phyloP scores from a whole-genome alignment of 148 eudicot genomes.

The Dysphania ambrosioides region DNA sequence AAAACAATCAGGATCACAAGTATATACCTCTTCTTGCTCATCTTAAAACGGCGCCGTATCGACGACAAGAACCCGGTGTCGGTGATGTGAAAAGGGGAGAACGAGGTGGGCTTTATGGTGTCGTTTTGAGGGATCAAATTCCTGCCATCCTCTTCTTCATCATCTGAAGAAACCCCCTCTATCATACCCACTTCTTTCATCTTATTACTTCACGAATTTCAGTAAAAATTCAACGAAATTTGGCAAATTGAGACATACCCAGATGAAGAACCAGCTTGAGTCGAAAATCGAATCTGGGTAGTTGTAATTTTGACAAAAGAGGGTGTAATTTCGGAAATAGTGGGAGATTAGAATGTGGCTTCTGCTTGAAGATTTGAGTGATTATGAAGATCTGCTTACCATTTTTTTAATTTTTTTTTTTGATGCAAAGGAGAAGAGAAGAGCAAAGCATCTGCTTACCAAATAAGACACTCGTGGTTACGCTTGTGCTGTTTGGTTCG shows the following conservation, averaged over 20 bases:
- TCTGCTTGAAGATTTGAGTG: neutral
- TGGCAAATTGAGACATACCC: slow-evolving; percentile 19
- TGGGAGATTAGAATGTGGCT: neutral
- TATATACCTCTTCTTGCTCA: slow-evolving; percentile 49
- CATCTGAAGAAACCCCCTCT: slow-evolving; percentile 49
- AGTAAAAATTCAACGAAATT: slow-evolving; percentile 8
- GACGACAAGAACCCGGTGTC: slow-evolving; percentile 26
- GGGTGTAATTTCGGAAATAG: neutral
- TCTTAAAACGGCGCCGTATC: slow-evolving; percentile 24
- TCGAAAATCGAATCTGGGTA: slow-evolving; percentile 21
- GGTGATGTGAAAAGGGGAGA: slow-evolving; percentile 50
- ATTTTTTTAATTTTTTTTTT: too few relatives aligned
- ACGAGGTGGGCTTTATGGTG: slow-evolving; percentile 23
- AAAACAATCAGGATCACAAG: slow-evolving; percentile 48
- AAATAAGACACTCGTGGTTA: too few relatives aligned
- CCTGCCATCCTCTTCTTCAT: slow-evolving; percentile 56
- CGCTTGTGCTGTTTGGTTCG: too few relatives aligned
- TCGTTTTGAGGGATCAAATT: slow-evolving; percentile 45
- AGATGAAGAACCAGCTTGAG: neutral
- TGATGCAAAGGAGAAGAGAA: too few relatives aligned
- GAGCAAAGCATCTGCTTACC: too few relatives aligned
- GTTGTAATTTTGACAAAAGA: neutral
- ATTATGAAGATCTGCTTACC: neutral
- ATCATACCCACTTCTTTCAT: slow-evolving; percentile 28
- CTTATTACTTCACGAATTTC: neutral